Conservation (phyloP, 345 rosid genomes). For the Geranium rotundifolium region DNA sequence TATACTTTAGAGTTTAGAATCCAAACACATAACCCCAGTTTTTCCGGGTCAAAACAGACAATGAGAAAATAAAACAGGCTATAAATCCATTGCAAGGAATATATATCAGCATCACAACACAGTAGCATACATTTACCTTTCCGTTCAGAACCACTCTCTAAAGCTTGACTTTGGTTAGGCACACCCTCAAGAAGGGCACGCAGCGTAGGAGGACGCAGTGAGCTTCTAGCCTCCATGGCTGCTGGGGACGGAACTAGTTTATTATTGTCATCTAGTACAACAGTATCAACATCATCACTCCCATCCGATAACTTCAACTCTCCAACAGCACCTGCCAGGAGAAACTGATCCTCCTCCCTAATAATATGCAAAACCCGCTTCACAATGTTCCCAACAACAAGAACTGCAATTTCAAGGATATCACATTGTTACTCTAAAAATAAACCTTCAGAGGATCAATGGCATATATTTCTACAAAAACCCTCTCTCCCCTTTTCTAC, state of each 20-base stretch:
- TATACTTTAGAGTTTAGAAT: conserved; percentile 13
- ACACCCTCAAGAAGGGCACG: conserved; percentile 78
- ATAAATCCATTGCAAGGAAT: not conserved
- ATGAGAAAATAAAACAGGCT: too few species aligned
- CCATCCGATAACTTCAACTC: conserved; percentile 55
- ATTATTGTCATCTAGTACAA: conserved; percentile 29
- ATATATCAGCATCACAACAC: not conserved
- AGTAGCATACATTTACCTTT: conserved; percentile 62
- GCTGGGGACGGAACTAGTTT: conserved; percentile 68
- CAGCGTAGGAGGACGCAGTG: conserved; percentile 91
- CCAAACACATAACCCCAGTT: not conserved
- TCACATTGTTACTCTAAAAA: not conserved
- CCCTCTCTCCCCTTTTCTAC: too few species aligned
- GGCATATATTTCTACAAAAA: too few species aligned
- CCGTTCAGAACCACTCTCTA: conserved; percentile 97
- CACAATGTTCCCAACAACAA: conserved; percentile 94
- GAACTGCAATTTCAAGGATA: conserved; percentile 47
- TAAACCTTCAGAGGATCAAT: conserved; percentile 3
- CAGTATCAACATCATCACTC: conserved; percentile 69
- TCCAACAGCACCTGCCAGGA: conserved; percentile 58
- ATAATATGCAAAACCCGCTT: conserved; percentile 89
- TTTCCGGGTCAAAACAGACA: not conserved
- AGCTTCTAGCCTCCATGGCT: conserved; percentile 77
- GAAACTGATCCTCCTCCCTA: conserved; percentile 86
- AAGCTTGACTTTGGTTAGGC: conserved; percentile 69